These are phyloP conservation scores for Lycium barbarum DNA, from an alignment of 257 asterid species.

Conservation along the genomic window DNA sequence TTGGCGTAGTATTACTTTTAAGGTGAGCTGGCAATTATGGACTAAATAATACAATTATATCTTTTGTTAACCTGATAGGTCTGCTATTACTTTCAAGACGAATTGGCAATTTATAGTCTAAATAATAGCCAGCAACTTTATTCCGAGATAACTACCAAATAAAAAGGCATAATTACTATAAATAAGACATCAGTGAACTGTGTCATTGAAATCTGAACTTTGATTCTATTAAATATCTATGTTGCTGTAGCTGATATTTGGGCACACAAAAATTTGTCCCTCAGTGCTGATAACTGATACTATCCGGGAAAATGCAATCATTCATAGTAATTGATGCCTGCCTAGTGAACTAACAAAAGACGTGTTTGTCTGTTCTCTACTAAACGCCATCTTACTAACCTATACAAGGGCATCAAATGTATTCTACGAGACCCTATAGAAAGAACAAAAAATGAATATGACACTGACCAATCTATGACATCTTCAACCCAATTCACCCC, in stretches of 20 bases:
- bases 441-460: neutral
- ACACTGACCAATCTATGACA: slow-evolving; percentile 19
- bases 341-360: slow-evolving; percentile 2
- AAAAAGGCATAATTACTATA: slow-evolving; percentile 6
- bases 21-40: neutral
- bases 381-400: slow-evolving; percentile 11
- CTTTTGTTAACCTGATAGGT: neutral
- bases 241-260: neutral
- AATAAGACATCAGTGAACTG: neutral
- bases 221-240: neutral
- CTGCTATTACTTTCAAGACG: neutral
- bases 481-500: slow-evolving; percentile 15
- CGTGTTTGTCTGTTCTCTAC: neutral
- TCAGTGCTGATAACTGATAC: neutral
- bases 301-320: neutral
- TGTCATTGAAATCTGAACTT: neutral
- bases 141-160: neutral
- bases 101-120: neutral
- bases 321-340: neutral
- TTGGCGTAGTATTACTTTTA: neutral
- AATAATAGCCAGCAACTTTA: neutral
- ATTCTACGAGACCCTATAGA: neutral
- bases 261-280: slow-evolving; percentile 19
- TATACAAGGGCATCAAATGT: slow-evolving; percentile 17
- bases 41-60: neutral